Conservation (phyloP, 495 filamentous ascomycete species). For the Aspergillus conjunctus region DNA sequence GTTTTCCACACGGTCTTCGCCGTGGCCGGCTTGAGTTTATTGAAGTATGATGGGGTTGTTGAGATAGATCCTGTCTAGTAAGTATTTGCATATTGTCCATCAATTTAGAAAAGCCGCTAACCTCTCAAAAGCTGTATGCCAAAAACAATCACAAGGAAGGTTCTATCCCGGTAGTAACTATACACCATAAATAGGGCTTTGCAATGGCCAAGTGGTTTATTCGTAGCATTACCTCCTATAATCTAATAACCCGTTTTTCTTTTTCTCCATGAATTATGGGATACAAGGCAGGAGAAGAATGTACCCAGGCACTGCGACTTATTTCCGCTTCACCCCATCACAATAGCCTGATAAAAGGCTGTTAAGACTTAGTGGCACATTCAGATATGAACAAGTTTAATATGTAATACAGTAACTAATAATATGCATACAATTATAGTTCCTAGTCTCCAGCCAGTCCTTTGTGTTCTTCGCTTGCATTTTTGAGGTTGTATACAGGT, state of each 20-base stretch:
- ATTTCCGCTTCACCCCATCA: slow-evolving; percentile 51
- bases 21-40: slow-evolving; percentile 81
- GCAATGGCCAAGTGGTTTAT: neutral
- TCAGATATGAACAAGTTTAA: slow-evolving; percentile 4
- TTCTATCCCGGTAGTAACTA: slow-evolving; percentile 40
- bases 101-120: slow-evolving; percentile 1
- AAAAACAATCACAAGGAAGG: slow-evolving; percentile 61
- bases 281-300: slow-evolving; percentile 76
- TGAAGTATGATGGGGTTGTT: slow-evolving; percentile 71
- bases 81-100: slow-evolving; percentile 32
- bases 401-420: neutral
- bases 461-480: neutral
- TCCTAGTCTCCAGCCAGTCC: too few relatives aligned
- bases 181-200: neutral
- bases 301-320: slow-evolving; percentile 46
- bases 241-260: slow-evolving; percentile 70
- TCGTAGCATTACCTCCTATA: slow-evolving; percentile 57
- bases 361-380: slow-evolving; percentile 51
- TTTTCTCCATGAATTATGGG: slow-evolving; percentile 54
- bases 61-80: slow-evolving; percentile 89
- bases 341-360: slow-evolving; percentile 39
- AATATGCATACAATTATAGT: neutral
- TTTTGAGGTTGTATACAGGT: neutral
- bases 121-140: slow-evolving; percentile 66
- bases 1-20: slow-evolving; percentile 95